Conservation (phyloP, 2,329 filamentous ascomycete species). For the Samsoniella hepiali region DNA sequence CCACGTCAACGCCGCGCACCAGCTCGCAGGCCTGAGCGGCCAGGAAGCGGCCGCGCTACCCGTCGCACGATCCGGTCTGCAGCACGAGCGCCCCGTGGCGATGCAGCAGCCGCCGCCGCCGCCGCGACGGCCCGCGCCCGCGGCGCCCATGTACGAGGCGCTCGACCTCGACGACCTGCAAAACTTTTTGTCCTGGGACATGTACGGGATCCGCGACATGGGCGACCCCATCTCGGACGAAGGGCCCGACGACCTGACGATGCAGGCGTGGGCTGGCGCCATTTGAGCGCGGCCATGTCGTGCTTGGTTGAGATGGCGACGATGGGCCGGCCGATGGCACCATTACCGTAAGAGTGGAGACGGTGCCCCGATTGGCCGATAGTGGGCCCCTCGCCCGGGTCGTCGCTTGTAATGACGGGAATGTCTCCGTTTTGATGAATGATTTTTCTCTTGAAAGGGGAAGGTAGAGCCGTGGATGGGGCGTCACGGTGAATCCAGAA, state of each 20-base stretch:
- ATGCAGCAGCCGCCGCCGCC: conserved; percentile 25
- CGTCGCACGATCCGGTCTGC: conserved; percentile 30
- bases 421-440: neutral
- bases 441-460: neutral
- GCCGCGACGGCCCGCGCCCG: conserved; percentile 22
- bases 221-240: conserved; percentile 36
- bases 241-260: conserved; percentile 28
- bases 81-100: conserved; percentile 36
- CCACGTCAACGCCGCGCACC: conserved; percentile 28
- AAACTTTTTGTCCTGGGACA: conserved; percentile 39
- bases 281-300: conserved; percentile 10
- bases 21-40: conserved; percentile 27
- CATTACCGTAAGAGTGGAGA: conserved; percentile 9
- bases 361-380: neutral
- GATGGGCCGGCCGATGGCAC: conserved; percentile 13
- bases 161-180: conserved; percentile 39
- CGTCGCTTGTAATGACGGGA: neutral
- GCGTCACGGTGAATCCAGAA: too few relatives aligned
- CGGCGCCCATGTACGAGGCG: conserved; percentile 33
- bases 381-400: conserved; percentile 5
- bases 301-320: conserved; percentile 8
- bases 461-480: neutral
- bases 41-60: conserved; percentile 20
- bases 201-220: conserved; percentile 42
- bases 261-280: conserved; percentile 19